phyloP scores from a whole-genome alignment of 352 stramenopile species.

The Pythium aristosporum region DNA sequence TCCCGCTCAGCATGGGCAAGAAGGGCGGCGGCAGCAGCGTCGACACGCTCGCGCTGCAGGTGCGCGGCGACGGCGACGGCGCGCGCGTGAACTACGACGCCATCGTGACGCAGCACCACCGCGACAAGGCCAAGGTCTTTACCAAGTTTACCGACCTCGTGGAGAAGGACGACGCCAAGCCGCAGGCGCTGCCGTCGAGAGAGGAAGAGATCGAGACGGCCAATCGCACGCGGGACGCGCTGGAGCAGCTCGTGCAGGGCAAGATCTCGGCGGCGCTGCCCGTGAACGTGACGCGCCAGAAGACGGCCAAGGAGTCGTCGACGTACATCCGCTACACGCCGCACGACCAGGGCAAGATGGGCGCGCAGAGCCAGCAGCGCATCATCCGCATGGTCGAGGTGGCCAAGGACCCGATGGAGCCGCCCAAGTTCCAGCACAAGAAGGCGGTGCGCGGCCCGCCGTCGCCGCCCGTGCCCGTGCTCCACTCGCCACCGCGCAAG shows the following conservation, averaged over 20 bases:
- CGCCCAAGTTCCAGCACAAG: slow-evolving; percentile 98
- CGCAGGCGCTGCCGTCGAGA: slow-evolving; percentile 38
- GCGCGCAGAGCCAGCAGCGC: slow-evolving; percentile 78
- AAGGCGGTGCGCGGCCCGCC: slow-evolving; percentile 93
- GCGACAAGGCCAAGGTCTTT: slow-evolving; percentile 94
- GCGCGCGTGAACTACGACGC: slow-evolving; percentile 90
- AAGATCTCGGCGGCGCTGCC: slow-evolving; percentile 90
- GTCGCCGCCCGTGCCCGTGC: slow-evolving; percentile 90
- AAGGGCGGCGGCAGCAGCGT: slow-evolving; percentile 55
- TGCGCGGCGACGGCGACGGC: slow-evolving; percentile 88
- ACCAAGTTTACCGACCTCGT: slow-evolving; percentile 92
- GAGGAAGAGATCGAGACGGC: slow-evolving; percentile 77
- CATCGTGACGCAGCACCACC: slow-evolving; percentile 96
- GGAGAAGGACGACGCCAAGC: slow-evolving; percentile 85
- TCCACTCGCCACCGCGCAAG: slow-evolving; percentile 92
- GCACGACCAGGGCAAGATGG: slow-evolving; percentile 71
- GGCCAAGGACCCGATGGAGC: slow-evolving; percentile 99
- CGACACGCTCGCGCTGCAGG: slow-evolving; percentile 89
- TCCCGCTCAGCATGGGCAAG: slow-evolving; percentile 95
- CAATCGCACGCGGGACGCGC: slow-evolving; percentile 75
- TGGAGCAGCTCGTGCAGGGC: slow-evolving; percentile 87
- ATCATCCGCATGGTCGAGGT: slow-evolving; percentile 99
- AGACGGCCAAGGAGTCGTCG: slow-evolving; percentile 83
- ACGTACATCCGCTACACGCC: slow-evolving; percentile 87
- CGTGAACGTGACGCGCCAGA: slow-evolving; percentile 84